Conservation (phyloP, 2,329 filamentous ascomycete genomes). For the Neocatenulostroma microsporum region DNA sequence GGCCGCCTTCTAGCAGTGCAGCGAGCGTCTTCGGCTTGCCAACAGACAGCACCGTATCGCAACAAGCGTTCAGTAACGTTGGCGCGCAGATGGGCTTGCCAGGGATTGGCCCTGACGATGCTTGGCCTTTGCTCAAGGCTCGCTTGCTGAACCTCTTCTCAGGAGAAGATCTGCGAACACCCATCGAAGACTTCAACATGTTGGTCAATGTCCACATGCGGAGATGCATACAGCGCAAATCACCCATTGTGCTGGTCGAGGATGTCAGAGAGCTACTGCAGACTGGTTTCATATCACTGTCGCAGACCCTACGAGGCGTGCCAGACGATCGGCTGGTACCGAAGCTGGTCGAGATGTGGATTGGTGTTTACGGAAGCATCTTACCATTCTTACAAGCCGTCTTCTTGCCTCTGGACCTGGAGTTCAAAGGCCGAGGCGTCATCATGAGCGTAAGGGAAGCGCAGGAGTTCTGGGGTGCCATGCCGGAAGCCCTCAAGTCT, state of each 20-base stretch:
- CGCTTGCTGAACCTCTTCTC: constrained; percentile 72
- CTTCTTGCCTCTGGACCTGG: constrained; percentile 84
- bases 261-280: constrained; percentile 66
- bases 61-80: constrained; percentile 37
- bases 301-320: constrained; percentile 69
- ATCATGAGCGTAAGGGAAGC: constrained; percentile 73
- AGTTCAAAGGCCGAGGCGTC: constrained; percentile 76
- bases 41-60: constrained; percentile 25
- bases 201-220: constrained; percentile 72
- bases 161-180: constrained; percentile 69
- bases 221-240: constrained; percentile 65
- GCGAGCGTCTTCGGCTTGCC: constrained; percentile 27
- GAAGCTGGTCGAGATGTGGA: constrained; percentile 86
- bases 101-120: constrained; percentile 57
- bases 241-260: constrained; percentile 63
- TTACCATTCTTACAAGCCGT: constrained; percentile 92
- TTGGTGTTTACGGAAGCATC: constrained; percentile 82
- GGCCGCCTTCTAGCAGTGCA: constrained; percentile 21
- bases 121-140: constrained; percentile 72
- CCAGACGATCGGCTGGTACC: constrained; percentile 85
- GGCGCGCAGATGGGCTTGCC: constrained; percentile 42
- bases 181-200: constrained; percentile 75
- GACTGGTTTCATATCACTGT: constrained; percentile 79
- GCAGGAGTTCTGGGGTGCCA: constrained; percentile 80
- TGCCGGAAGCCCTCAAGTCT: constrained; percentile 39